Percentiles rank a stretch among this genome's conserved stretches.
Evolutionary conservation across 371 early-diverging fungal species (phyloP).

Genomic region (Mortierella sp.): DNA sequence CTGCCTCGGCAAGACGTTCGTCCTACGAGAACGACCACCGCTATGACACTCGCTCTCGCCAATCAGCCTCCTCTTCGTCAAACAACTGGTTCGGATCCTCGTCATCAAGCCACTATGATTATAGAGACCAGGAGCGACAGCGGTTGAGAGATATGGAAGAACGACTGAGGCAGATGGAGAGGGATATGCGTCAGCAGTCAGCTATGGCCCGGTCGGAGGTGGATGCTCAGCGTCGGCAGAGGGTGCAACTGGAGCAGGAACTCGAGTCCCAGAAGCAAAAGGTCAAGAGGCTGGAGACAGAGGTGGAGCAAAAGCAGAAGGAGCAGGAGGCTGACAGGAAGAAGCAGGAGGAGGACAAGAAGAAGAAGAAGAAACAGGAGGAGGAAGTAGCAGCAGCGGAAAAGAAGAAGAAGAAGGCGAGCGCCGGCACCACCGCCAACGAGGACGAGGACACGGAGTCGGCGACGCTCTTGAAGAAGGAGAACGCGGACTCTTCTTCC

Average conservation of each 20-base stretch:
- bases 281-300: slow-evolving; percentile 37
- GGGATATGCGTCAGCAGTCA: slow-evolving; percentile 33
- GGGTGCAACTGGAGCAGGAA: slow-evolving; percentile 48
- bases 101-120: slow-evolving; percentile 3
- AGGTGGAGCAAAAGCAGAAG: slow-evolving; percentile 26
- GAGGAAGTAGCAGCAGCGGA: slow-evolving; percentile 20
- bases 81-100: slow-evolving; percentile 18
- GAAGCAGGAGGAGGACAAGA: slow-evolving; percentile 20
- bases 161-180: slow-evolving; percentile 31
- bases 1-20: slow-evolving; percentile 2
- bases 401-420: slow-evolving; percentile 6
- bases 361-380: slow-evolving; percentile 23
- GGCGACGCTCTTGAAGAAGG: slow-evolving; percentile 27
- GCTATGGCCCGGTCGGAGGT: slow-evolving; percentile 34
- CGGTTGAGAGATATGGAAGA: slow-evolving; percentile 39
- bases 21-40: background rate
- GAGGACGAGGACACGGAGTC: slow-evolving; percentile 16
- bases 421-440: slow-evolving; percentile 8
- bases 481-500: background rate
- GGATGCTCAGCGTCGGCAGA: slow-evolving; percentile 35
- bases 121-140: slow-evolving; percentile 32
- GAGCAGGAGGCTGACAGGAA: slow-evolving; percentile 23
- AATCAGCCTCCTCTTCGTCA: slow-evolving; percentile 21
- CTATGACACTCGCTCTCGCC: background rate
- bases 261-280: slow-evolving; percentile 46